A percentile compares a stretch with the other conserved stretches of the same genome.
Evolutionary conservation across 176 grass and related monocot species (phyloP).

Genomic region (Dactylis glomerata): DNA sequence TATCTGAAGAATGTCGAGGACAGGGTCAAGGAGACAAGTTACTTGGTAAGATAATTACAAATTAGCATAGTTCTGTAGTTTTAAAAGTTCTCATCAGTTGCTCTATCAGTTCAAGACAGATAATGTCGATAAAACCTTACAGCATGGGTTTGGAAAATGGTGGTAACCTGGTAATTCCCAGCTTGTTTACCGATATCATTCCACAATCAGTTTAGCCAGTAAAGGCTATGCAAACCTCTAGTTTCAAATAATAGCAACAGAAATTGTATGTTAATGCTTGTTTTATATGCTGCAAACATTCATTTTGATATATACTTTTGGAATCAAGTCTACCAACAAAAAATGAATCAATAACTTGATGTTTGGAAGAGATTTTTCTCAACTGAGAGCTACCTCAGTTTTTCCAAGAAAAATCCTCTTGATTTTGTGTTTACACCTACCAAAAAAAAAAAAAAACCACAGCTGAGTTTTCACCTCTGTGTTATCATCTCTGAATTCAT

Average conservation of each 20-base stretch:
- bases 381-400: neutral
- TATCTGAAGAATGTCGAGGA: constrained; percentile 92
- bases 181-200: neutral
- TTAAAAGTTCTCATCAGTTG: neutral
- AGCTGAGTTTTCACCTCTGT: neutral
- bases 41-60: constrained; percentile 52
- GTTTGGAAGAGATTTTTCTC: neutral
- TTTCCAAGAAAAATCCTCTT: neutral
- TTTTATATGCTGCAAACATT: too few relatives aligned
- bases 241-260: neutral
- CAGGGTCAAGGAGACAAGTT: constrained; percentile 97
- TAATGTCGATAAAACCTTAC: neutral
- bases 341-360: neutral
- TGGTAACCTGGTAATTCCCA: neutral
- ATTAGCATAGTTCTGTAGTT: neutral
- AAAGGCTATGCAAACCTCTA: neutral
- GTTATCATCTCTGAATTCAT: neutral
- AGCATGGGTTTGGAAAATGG: neutral
- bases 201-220: neutral
- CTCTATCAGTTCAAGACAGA: neutral
- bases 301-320: constrained; percentile 2
- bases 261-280: neutral
- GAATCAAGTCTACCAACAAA: neutral
- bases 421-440: neutral
- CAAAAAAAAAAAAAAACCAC: neutral